Evolutionary conservation across 2,329 filamentous ascomycete species (phyloP).

Genomic region (Zymoseptoria ardabiliae): DNA sequence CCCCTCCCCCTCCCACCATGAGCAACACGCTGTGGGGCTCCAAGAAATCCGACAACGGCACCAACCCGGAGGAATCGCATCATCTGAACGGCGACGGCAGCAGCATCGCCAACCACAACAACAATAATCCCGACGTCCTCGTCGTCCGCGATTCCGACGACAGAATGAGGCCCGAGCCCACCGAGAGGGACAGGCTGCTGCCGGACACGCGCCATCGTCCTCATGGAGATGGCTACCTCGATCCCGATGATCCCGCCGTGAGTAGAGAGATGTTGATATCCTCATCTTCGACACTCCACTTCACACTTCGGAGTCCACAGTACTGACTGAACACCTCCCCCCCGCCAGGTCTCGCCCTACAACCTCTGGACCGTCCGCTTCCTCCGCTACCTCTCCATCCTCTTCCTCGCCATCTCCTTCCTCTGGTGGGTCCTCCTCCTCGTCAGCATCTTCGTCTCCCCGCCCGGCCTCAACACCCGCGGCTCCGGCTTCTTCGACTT

Average conservation of each 20-base stretch:
- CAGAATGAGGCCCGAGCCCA: slow-evolving; percentile 37
- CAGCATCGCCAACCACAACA: too few relatives aligned
- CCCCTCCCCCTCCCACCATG: slow-evolving; percentile 29
- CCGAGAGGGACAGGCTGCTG: slow-evolving; percentile 61
- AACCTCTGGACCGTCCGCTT: slow-evolving; percentile 88
- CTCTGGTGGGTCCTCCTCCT: slow-evolving; percentile 90
- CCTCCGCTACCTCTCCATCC: slow-evolving; percentile 67
- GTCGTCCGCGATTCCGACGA: slow-evolving; percentile 16
- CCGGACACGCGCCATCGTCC: slow-evolving; percentile 49
- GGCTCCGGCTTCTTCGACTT: slow-evolving; percentile 93
- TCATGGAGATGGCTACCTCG: slow-evolving; percentile 61
- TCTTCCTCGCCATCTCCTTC: slow-evolving; percentile 68
- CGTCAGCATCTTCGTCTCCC: slow-evolving; percentile 85
- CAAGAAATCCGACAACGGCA: slow-evolving; percentile 41
- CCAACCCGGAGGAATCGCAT: slow-evolving; percentile 23
- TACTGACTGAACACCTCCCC: neutral
- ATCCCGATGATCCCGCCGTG: slow-evolving; percentile 75
- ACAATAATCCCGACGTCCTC: slow-evolving; percentile 9
- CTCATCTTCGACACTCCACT: neutral
- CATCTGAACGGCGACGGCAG: slow-evolving; percentile 27
- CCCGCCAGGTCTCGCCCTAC: slow-evolving; percentile 64
- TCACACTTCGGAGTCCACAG: too few relatives aligned
- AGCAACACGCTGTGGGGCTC: slow-evolving; percentile 49
- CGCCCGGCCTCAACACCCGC: slow-evolving; percentile 74
- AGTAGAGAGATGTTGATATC: slow-evolving; percentile 22